phyloP scores from a whole-genome alignment of 306 rosid genomes.

The Parietaria judaica region DNA sequence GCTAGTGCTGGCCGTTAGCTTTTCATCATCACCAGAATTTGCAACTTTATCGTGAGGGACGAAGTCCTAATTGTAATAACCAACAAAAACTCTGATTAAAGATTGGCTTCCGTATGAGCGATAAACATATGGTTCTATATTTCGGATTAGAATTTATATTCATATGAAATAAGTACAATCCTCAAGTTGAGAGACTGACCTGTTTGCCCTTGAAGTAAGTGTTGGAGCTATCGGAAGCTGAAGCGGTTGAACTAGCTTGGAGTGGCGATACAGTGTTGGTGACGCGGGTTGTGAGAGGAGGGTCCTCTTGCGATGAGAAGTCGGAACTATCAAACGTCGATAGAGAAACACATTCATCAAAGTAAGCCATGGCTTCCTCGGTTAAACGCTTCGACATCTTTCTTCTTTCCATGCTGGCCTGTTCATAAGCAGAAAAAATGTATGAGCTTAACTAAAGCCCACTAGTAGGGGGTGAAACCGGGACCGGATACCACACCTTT shows the following conservation, averaged over 20 bases:
- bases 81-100: not conserved
- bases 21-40: conserved; percentile 17
- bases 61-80: conserved; percentile 31
- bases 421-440: conserved; percentile 15
- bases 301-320: conserved; percentile 86
- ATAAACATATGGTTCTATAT: not conserved
- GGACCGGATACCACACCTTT: too few species aligned
- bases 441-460: not conserved
- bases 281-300: conserved; percentile 36
- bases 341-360: conserved; percentile 84
- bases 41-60: conserved; percentile 19
- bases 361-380: conserved; percentile 88
- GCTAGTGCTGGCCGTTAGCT: conserved; percentile 18
- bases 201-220: conserved; percentile 22
- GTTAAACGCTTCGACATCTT: conserved; percentile 79
- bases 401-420: conserved; percentile 90
- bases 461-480: too few species aligned
- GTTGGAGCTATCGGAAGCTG: conserved; percentile 17
- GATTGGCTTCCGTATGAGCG: not conserved
- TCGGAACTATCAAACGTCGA: conserved; percentile 97
- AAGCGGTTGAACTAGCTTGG: conserved; percentile 49
- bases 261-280: conserved; percentile 20
- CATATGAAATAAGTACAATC: not conserved
- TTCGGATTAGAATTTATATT: not conserved
- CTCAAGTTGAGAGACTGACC: conserved; percentile 10